phyloP scores from a whole-genome alignment of 163 green algal genomes.

The Chloromonas sp. region DNA sequence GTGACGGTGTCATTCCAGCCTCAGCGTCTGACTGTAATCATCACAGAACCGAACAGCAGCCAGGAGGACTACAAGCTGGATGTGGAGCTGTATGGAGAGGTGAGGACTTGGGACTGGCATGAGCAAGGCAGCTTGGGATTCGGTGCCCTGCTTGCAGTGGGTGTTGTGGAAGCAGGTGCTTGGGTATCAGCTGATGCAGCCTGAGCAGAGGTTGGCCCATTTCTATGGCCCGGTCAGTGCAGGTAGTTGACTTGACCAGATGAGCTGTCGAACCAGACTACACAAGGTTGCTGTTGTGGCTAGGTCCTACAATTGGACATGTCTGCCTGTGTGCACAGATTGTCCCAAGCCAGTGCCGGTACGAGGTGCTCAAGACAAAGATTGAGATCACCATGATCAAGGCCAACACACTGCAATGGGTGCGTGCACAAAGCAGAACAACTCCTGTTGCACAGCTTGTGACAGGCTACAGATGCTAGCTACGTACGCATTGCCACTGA shows the following conservation, averaged over 20 bases:
- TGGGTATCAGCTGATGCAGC: not conserved
- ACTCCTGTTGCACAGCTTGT: too few relatives aligned
- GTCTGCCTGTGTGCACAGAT: slow-evolving; percentile 18
- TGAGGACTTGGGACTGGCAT: slow-evolving; percentile 3
- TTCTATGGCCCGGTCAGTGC: too few relatives aligned
- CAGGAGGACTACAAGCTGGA: slow-evolving; percentile 55
- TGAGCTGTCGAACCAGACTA: too few relatives aligned
- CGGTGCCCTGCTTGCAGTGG: too few relatives aligned
- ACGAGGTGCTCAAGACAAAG: slow-evolving; percentile 78
- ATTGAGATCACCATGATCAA: slow-evolving; percentile 85
- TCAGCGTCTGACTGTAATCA: slow-evolving; percentile 24
- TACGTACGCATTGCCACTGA: too few relatives aligned
- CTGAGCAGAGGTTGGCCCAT: too few relatives aligned
- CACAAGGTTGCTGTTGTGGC: too few relatives aligned
- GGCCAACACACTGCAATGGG: slow-evolving; percentile 39
- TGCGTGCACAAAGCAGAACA: slow-evolving; percentile 16
- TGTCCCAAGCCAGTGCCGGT: slow-evolving; percentile 35
- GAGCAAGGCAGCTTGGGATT: too few relatives aligned
- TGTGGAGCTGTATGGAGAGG: slow-evolving; percentile 51
- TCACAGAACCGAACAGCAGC: slow-evolving; percentile 18
- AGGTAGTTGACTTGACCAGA: too few relatives aligned
- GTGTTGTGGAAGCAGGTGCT: too few relatives aligned
- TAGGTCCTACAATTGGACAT: too few relatives aligned
- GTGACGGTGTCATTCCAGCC: not conserved
- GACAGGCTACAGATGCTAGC: too few relatives aligned